Evolutionary conservation across 441 rosid genomes (phyloP), one percentile per base, ranked within the genome.

Genomic region (Hura crepitans): DNA sequence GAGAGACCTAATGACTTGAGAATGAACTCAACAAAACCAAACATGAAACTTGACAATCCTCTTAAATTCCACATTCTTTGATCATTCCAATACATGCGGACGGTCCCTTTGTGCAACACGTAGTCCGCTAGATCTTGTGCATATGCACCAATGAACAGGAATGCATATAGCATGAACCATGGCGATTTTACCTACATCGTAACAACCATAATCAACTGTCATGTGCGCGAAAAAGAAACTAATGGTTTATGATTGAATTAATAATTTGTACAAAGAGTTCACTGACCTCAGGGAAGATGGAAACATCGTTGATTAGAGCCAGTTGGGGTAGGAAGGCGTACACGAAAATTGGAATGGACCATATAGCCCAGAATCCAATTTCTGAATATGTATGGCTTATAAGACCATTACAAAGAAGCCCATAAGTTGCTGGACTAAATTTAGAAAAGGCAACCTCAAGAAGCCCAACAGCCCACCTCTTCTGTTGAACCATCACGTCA

Each of bases 271-370:
- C 2, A 42, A 0, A 9, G 10, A 14, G 14, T 2, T 13, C 46
- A 42, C 46, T 42, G 12, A 85, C 84, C 88, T 87, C 78, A 18
- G 96, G 92, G 69, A 87, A 86, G 67, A 87, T 68, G 39, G 72
- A 55, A 72, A 81, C 53, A 46, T 83, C 84, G 62, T 75, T 62
- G 27, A 85, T 59, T 61, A 89, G 88, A 28, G 86, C 87, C 2
- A 91, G 62, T 33, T 83, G 93, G 28, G 93, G 96, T 57, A 91
- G 78, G n/a, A 83, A 79, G 30, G 88, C 85, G 69, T 87, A 86
- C 5, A 70, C 11, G 30, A 68, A 47, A 28, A 81, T 33, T 12
- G 96, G 96, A 62, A 86, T 71, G 2, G 78, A 45, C 70, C 70
- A 67, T 9, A 56, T 67, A 2, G 70, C 35, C 70, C 70, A 67